phyloP scores from a whole-genome alignment of 2,329 filamentous ascomycete genomes.

The Trichoderma breve region DNA sequence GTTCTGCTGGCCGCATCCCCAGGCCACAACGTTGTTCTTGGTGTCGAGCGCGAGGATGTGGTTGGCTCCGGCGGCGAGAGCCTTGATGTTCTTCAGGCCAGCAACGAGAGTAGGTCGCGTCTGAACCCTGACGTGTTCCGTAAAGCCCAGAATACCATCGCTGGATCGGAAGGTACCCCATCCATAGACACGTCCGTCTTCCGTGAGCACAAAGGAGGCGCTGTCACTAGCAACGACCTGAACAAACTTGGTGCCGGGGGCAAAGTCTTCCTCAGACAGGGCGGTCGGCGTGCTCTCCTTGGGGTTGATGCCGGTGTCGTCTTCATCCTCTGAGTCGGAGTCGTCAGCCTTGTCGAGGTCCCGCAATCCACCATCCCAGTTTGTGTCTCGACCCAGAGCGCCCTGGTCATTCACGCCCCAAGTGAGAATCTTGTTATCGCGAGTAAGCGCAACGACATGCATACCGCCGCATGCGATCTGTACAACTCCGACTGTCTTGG shows the following conservation, averaged over 20 bases:
- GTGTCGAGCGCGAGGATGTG: conserved; percentile 67
- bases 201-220: conserved; percentile 72
- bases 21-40: conserved; percentile 64
- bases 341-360: conserved; percentile 55
- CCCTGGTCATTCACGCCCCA: conserved; percentile 89
- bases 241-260: conserved; percentile 57
- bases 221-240: conserved; percentile 73
- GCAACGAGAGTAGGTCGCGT: conserved; percentile 54
- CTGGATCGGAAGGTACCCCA: conserved; percentile 77
- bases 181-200: conserved; percentile 72
- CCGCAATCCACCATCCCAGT: conserved; percentile 62
- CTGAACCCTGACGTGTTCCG: conserved; percentile 50
- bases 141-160: conserved; percentile 65
- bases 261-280: conserved; percentile 58
- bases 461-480: conserved; percentile 77
- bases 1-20: conserved; percentile 70
- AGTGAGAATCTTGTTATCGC: conserved; percentile 77
- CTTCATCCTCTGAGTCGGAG: conserved; percentile 58
- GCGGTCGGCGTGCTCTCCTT: conserved; percentile 64
- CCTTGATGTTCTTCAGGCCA: conserved; percentile 62
- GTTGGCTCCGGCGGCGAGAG: conserved; percentile 66
- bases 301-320: conserved; percentile 68
- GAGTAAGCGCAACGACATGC: conserved; percentile 74
- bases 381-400: conserved; percentile 72
- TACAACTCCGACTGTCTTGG: conserved; percentile 69